These are phyloP conservation scores for Cryphonectria parasitica DNA, from an alignment of 2,329 filamentous ascomycete species.

Conservation along the genomic window DNA sequence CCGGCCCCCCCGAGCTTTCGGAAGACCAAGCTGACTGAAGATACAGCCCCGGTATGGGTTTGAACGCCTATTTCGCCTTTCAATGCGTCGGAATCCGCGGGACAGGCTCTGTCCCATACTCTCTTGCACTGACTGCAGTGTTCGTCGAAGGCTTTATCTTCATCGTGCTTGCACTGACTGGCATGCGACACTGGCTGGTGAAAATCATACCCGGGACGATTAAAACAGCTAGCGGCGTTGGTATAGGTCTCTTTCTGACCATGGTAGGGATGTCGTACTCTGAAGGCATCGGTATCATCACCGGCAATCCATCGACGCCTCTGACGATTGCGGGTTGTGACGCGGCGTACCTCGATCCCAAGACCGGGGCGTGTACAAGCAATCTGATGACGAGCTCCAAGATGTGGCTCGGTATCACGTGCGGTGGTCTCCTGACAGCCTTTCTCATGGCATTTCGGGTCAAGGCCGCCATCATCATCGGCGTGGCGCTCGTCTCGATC, in stretches of 20 bases:
- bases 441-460: conserved; percentile 80
- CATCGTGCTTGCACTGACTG: conserved; percentile 65
- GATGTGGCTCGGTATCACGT: conserved; percentile 86
- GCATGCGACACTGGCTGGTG: conserved; percentile 74
- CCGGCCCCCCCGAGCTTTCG: background rate
- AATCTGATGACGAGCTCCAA: conserved; percentile 76
- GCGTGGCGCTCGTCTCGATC: conserved; percentile 72
- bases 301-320: conserved; percentile 70
- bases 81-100: conserved; percentile 67
- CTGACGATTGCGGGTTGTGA: conserved; percentile 78
- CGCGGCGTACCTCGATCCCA: conserved; percentile 53
- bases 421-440: conserved; percentile 77
- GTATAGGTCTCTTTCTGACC: conserved; percentile 67
- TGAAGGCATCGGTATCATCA: conserved; percentile 81
- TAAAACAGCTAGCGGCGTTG: conserved; percentile 68
- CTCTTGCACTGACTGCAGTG: conserved; percentile 64
- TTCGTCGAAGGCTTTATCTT: conserved; percentile 70
- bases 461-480: conserved; percentile 75
- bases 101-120: conserved; percentile 59
- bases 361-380: conserved; percentile 54
- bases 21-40: conserved; percentile 28
- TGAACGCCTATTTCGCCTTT: conserved; percentile 71
- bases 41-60: conserved; percentile 65
- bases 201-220: conserved; percentile 67
- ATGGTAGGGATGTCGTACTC: conserved; percentile 74